A percentile compares a stretch with the other conserved stretches of the same genome.
phyloP scores from a whole-genome alignment of 192 early-diverging fungal species.

The Powellomyces hirtus region DNA sequence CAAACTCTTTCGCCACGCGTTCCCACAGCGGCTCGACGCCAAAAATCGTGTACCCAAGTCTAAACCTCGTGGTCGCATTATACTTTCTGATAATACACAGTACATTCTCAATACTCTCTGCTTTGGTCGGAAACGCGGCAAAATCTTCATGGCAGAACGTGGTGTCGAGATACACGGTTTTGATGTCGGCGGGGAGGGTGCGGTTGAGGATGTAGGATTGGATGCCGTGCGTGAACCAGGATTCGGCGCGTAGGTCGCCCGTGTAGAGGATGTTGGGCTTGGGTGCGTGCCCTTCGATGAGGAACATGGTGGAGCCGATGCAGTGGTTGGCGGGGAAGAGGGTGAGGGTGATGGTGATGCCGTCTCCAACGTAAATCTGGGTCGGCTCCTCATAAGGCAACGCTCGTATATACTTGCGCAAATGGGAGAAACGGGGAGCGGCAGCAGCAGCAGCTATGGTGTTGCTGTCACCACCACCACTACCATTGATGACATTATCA shows the following conservation, averaged over 20 bases:
- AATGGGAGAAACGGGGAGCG: not conserved
- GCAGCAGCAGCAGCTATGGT: not conserved
- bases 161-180: conserved; percentile 48
- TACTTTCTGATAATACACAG: conserved; percentile 7
- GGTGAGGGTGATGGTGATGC: conserved; percentile 27
- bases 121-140: conserved; percentile 36
- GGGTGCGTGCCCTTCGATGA: conserved; percentile 39
- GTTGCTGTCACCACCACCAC: not conserved
- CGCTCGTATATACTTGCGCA: not conserved
- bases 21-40: conserved; percentile 44
- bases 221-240: conserved; percentile 21
- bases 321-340: conserved; percentile 52
- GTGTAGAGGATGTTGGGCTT: conserved; percentile 33
- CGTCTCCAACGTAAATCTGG: conserved; percentile 35
- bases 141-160: conserved; percentile 43
- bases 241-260: conserved; percentile 41
- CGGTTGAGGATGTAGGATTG: conserved; percentile 8
- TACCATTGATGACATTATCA: not conserved
- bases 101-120: conserved; percentile 9
- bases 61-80: conserved; percentile 31
- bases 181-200: conserved; percentile 26
- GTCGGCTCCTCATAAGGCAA: conserved; percentile 1
- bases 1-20: conserved; percentile 33
- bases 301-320: conserved; percentile 50
- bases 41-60: conserved; percentile 42